Evolutionary conservation across 192 early-diverging fungal genomes (phyloP), one percentile per base, ranked within the genome.

Genomic region (Obelidium mucronatum): DNA sequence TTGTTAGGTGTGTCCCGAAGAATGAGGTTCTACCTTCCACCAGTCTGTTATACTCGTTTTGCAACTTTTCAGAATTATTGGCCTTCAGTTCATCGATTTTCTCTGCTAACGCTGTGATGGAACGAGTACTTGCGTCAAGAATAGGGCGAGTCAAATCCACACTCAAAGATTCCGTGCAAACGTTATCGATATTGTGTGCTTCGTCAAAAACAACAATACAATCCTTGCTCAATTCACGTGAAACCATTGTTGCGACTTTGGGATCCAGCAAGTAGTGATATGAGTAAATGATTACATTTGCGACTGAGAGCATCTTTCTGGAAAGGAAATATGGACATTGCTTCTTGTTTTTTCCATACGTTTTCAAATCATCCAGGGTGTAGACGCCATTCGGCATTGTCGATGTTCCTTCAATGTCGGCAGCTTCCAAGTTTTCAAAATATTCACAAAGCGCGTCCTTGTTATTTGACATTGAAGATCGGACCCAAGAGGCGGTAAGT

Each of bases 261-360:
- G 98, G 98, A 80, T 99, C 98, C n/a, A 99, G 84, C 84, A 99
- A 88, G 77, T 99, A 99, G 78, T 99, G 97, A 78, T 98, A 99
- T 71, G 93, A 95, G 84, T 98, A 99, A 42, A 99, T 98, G 70
- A 99, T 86, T 15, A 98, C 96, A 83, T 99, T 96, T 33, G 97
- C 94, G 80, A 92, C 90, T 22, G 91, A 81, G 65, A 99, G 90
- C 84, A 95, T 84, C 37, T 94, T 84, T 33, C 98, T 86, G 39
- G 95, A 88, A 68, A 98, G 84, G 69, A 95, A 99, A 76, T 99
- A 99, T 8, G 98, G 98, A 81, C 98, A 99, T 71, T 91, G 91
- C 8, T 80, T 85, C 55, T 92, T 91, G 4, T 85, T 78, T 55
- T 82, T 81, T 5, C 95, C 92, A 67, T 90, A 94, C 40, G 94